phyloP scores from a whole-genome alignment of 1,284 basidiomycete genomes.

The Porphyrellus sp. region DNA sequence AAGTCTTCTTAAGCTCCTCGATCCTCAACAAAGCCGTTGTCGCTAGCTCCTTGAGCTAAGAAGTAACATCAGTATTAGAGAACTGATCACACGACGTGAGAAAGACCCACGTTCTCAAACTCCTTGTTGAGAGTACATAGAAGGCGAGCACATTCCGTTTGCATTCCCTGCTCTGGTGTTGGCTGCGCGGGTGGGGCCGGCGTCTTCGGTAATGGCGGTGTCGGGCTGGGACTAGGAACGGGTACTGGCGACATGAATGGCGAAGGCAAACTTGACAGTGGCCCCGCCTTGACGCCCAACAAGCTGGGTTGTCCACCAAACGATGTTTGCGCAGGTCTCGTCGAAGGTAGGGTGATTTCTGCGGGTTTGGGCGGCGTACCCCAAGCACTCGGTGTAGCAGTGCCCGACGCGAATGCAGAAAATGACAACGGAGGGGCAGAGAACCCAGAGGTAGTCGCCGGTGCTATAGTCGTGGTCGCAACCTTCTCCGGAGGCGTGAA shows the following conservation, averaged over 20 bases:
- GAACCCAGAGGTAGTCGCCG: background rate
- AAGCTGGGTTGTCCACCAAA: conserved; percentile 9
- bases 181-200: conserved; percentile 17
- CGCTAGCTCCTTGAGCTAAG: conserved; percentile 45
- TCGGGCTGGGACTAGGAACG: conserved; percentile 3
- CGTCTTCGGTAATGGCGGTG: conserved; percentile 11
- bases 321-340: conserved; percentile 4
- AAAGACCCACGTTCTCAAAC: conserved; percentile 47
- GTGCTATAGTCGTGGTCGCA: background rate
- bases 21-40: conserved; percentile 34
- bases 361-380: conserved; percentile 11
- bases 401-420: background rate
- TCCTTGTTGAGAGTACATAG: conserved; percentile 46
- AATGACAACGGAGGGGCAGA: conserved; percentile 2
- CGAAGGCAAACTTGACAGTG: conserved; percentile 7
- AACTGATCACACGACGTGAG: background rate
- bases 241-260: conserved; percentile 3
- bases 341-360: conserved; percentile 4
- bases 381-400: background rate
- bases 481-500: conserved; percentile 3
- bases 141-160: conserved; percentile 53
- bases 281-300: conserved; percentile 14
- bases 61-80: background rate
- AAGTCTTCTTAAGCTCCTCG: conserved; percentile 35
- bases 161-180: conserved; percentile 54